phyloP scores from a whole-genome alignment of 176 grass and related monocot species.

The Guadua angustifolia region DNA sequence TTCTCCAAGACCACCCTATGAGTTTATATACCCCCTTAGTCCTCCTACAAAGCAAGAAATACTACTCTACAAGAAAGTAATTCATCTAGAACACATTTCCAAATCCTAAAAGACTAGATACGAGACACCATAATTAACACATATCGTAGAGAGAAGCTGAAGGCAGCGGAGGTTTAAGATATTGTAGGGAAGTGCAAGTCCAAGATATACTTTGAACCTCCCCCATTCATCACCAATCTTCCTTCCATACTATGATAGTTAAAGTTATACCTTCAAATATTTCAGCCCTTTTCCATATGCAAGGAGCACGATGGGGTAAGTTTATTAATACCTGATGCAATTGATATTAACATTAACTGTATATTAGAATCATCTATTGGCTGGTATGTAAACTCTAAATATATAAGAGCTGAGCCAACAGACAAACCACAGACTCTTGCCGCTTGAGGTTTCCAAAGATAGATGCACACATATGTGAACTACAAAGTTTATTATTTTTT shows the following conservation, averaged over 20 bases:
- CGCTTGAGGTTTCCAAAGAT: not conserved
- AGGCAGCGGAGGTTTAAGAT: not conserved
- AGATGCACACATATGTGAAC: not conserved
- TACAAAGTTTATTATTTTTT: not conserved
- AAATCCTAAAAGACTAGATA: too few relatives aligned
- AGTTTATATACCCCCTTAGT: too few relatives aligned
- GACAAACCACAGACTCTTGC: not conserved
- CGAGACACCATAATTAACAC: too few relatives aligned
- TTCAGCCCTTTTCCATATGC: conserved; percentile 38
- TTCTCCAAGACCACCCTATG: too few relatives aligned
- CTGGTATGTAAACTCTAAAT: conserved; percentile 2
- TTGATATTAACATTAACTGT: conserved; percentile 40
- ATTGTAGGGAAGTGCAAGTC: conserved; percentile 10
- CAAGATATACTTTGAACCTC: conserved; percentile 3
- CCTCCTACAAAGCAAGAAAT: too few relatives aligned
- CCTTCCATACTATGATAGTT: conserved; percentile 18
- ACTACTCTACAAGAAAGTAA: too few relatives aligned
- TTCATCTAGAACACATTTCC: too few relatives aligned
- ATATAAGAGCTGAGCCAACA: conserved; percentile 26
- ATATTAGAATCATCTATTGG: not conserved
- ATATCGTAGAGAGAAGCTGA: not conserved
- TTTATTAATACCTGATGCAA: conserved; percentile 42
- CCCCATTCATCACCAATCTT: not conserved
- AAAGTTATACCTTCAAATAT: conserved; percentile 42
- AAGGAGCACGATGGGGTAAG: conserved; percentile 34